Evolutionary conservation across 331 rosid genomes (phyloP), one percentile per base, ranked within the genome.

Genomic region (Erythrophleum ivorense): DNA sequence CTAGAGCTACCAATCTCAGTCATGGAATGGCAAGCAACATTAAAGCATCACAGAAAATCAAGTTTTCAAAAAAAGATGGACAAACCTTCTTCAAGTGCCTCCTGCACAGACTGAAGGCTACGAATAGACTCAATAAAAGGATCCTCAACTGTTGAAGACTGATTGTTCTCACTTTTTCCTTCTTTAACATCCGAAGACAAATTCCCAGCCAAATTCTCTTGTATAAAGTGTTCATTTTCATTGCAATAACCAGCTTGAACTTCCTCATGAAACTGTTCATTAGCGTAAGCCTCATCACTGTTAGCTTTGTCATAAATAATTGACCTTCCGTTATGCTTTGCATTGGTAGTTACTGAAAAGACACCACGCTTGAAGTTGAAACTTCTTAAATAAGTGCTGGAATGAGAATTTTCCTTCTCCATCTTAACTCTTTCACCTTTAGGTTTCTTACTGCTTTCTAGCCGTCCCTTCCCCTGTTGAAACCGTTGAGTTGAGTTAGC

Each of bases 371-470:
- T 75, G 81, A 88, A 84, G 81, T 84, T 83, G 80, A 95, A 91
- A 89, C 95, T 92, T 81, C 91, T 88, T 16, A 97, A 92, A 86
- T 93, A 95, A 67, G 97, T 91, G 58, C 97, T 94, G 46, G 97
- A 90, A 80, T 84, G 79, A 75, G 97, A 94, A 86, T 91, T 91
- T 77, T 94, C 95, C 87, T 75, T 87, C 91, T 89, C 91, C 50
- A 86, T 66, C 75, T 80, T 84, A 64, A 84, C 87, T 90, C 85
- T 85, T 70, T 86, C 97, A 64, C 94, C 94, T 80, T 86, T 91
- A 50, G 85, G 88, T 81, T 94, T 94, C 82, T 85, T 90, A 84
- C 88, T 88, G 83, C 86, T 83, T 64, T 95, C 97, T n/a, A 49
- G 57, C 49, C 38, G 79, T 14, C 85, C 89, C 87, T 84, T 91